phyloP scores from a whole-genome alignment of 192 early-diverging fungal species.

The Mortierella antarctica region DNA sequence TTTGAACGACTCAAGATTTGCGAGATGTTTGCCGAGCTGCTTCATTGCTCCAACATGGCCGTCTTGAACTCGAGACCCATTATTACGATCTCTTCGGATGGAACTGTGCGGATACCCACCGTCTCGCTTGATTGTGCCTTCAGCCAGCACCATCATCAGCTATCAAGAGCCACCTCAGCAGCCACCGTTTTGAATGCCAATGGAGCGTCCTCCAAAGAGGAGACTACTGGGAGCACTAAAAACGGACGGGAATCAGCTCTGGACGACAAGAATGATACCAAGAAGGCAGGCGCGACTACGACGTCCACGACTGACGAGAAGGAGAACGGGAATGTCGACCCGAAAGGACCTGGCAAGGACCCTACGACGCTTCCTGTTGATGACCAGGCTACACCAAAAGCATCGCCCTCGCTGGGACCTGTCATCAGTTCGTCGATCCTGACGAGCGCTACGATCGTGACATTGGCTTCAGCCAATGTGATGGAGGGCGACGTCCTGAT shows the following conservation, averaged over 20 bases:
- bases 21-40: constrained; percentile 97
- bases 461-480: constrained; percentile 13
- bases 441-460: constrained; percentile 15
- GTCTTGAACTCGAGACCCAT: constrained; percentile 67
- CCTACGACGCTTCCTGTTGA: neutral
- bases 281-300: no score
- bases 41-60: constrained; percentile 92
- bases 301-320: no score
- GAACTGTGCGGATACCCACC: constrained; percentile 29
- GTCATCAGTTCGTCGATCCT: constrained; percentile 6
- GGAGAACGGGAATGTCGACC: neutral
- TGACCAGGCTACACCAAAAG: neutral
- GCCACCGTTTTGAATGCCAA: no score
- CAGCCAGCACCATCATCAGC: constrained; percentile 3
- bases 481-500: constrained; percentile 46
- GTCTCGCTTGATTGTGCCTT: neutral
- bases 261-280: no score
- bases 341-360: neutral
- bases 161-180: no score
- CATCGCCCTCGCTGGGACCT: neutral
- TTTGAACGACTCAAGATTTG: constrained; percentile 96
- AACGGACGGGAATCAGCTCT: no score
- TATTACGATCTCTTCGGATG: constrained; percentile 34
- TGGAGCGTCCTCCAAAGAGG: no score
- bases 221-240: no score